A percentile compares a stretch with the other conserved stretches of the same genome.
phyloP scores from a whole-genome alignment of 192 early-diverging fungal species.

The Backusella morwellensis region DNA sequence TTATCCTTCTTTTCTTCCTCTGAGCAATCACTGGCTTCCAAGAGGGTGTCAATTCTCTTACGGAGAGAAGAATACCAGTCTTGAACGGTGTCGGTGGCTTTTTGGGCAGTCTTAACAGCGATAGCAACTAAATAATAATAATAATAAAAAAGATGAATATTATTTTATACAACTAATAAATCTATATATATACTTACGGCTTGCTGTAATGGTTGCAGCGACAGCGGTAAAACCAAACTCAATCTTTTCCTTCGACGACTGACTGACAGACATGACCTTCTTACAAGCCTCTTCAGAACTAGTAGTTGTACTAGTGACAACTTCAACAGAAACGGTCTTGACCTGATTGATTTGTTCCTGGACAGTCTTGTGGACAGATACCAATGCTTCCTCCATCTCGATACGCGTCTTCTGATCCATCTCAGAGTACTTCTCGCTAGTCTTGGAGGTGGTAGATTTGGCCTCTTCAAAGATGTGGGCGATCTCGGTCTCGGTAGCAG shows the following conservation, averaged over 20 bases:
- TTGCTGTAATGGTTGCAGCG: neutral
- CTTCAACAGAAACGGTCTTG: slow-evolving; percentile 7
- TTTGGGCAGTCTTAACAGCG: slow-evolving; percentile 2
- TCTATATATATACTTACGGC: neutral
- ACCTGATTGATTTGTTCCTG: slow-evolving; percentile 8
- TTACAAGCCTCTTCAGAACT: neutral
- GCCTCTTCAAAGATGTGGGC: slow-evolving; percentile 8
- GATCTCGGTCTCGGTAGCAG: neutral
- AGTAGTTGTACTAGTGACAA: neutral
- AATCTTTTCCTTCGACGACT: neutral
- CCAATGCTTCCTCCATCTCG: neutral
- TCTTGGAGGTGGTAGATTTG: slow-evolving; percentile 5
- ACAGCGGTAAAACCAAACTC: slow-evolving; percentile 4
- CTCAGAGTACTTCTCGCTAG: neutral
- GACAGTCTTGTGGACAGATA: slow-evolving; percentile 1
- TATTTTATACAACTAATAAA: neutral
- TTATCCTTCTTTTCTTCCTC: slow-evolving; percentile 3
- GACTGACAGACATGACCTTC: neutral
- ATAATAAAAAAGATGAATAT: neutral
- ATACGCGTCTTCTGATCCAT: neutral
- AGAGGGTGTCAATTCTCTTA: neutral
- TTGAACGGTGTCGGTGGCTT: slow-evolving; percentile 10
- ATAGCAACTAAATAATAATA: slow-evolving; percentile 4
- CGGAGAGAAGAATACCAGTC: neutral
- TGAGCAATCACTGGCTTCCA: slow-evolving; percentile 2